Conservation (phyloP, 2,329 filamentous ascomycete species). For the Hymenotorrendiella dingleyae region DNA sequence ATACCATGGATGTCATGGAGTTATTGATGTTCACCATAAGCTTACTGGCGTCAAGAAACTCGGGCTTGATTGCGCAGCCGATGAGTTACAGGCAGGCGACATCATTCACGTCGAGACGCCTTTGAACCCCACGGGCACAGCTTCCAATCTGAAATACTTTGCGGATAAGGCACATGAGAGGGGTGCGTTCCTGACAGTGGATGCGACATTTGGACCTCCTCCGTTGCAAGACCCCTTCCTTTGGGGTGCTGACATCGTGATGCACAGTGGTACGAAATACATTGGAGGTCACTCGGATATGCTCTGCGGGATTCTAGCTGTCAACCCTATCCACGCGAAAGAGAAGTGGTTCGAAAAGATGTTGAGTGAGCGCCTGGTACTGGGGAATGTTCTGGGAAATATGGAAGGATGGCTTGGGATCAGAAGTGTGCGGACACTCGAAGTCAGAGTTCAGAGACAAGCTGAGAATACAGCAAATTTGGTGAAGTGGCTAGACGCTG, state of each 20-base stretch:
- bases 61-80: constrained; percentile 60
- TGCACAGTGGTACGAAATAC: constrained; percentile 96
- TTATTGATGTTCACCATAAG: constrained; percentile 66
- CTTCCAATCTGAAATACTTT: constrained; percentile 65
- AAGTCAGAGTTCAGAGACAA: constrained; percentile 75
- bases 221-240: constrained; percentile 80
- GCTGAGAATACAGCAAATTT: constrained; percentile 62
- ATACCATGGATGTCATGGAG: constrained; percentile 92
- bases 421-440: constrained; percentile 77
- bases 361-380: constrained; percentile 61
- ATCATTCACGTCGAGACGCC: constrained; percentile 90
- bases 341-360: constrained; percentile 56
- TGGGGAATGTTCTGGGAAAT: constrained; percentile 82
- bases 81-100: constrained; percentile 68
- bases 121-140: constrained; percentile 82
- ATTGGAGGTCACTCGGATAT: constrained; percentile 93
- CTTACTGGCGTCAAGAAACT: constrained; percentile 71
- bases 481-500: constrained; percentile 61
- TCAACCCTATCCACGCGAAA: constrained; percentile 45
- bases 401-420: constrained; percentile 91
- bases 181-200: constrained; percentile 75
- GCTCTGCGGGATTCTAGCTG: constrained; percentile 76
- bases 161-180: constrained; percentile 64
- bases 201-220: constrained; percentile 89
- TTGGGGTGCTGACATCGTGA: constrained; percentile 75